phyloP scores from a whole-genome alignment of 257 asterid genomes.

The Forsythia viridissima region DNA sequence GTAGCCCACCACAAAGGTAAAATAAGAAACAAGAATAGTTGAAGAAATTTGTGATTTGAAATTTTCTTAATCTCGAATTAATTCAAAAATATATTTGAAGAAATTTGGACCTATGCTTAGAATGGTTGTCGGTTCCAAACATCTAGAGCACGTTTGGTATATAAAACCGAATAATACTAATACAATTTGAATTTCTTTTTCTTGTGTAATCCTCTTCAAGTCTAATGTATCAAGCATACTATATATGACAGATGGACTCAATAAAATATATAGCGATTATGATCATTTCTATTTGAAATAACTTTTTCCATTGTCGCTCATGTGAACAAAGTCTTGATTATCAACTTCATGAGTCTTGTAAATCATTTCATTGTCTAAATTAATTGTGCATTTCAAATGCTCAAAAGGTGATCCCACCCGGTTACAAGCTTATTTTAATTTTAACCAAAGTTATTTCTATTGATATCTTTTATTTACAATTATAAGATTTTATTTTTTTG shows the following conservation, averaged over 20 bases:
- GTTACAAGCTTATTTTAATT: too few species aligned
- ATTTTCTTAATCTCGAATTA: not conserved
- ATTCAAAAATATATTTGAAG: not conserved
- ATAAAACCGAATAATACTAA: not conserved
- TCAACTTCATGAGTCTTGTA: not conserved
- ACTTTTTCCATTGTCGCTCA: not conserved
- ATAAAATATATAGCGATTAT: not conserved
- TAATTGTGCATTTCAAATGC: not conserved
- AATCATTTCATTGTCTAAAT: not conserved
- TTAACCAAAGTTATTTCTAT: too few species aligned
- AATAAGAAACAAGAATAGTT: not conserved
- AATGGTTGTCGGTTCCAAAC: not conserved
- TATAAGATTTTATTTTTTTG: too few species aligned
- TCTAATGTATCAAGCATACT: not conserved
- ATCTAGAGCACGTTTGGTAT: not conserved
- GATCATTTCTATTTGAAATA: not conserved
- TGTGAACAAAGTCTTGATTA: not conserved
- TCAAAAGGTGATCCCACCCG: not conserved
- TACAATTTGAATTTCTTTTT: not conserved
- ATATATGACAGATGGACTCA: not conserved
- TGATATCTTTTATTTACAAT: too few species aligned
- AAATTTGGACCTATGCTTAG: not conserved
- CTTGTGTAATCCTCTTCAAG: not conserved
- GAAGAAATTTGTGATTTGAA: not conserved
- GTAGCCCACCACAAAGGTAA: not conserved